phyloP scores from a whole-genome alignment of 2,329 filamentous ascomycete genomes.

The Cercospora beticola region DNA sequence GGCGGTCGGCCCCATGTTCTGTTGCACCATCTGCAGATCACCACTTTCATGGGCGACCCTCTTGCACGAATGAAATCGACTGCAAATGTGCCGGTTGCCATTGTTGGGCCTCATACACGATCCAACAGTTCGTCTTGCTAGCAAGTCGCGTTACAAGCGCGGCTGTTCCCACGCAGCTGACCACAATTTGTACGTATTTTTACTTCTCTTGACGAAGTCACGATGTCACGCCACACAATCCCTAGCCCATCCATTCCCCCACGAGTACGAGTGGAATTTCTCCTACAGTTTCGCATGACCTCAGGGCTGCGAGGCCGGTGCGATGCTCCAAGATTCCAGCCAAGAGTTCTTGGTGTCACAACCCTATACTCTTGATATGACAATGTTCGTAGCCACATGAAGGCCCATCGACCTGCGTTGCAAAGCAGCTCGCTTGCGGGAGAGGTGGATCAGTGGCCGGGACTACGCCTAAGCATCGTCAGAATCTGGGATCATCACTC shows the following conservation, averaged over 20 bases:
- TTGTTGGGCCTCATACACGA: not conserved
- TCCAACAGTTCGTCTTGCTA: not conserved
- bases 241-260: not conserved
- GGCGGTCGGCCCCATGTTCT: not conserved
- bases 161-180: not conserved
- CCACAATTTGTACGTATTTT: not conserved
- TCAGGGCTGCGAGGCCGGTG: not conserved
- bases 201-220: not conserved
- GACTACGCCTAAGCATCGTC: not conserved
- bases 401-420: not conserved
- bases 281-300: not conserved
- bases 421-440: not conserved
- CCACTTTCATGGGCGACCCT: not conserved
- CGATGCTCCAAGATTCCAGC: not conserved
- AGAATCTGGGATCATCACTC: not conserved
- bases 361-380: not conserved
- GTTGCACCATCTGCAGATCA: not conserved
- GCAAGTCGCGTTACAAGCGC: not conserved
- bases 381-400: not conserved
- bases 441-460: not conserved
- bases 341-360: not conserved
- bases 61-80: not conserved
- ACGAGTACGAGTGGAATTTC: not conserved
- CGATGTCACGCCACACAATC: not conserved
- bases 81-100: not conserved